phyloP scores from a whole-genome alignment of 306 rosid species.

The Fagus crenata region DNA sequence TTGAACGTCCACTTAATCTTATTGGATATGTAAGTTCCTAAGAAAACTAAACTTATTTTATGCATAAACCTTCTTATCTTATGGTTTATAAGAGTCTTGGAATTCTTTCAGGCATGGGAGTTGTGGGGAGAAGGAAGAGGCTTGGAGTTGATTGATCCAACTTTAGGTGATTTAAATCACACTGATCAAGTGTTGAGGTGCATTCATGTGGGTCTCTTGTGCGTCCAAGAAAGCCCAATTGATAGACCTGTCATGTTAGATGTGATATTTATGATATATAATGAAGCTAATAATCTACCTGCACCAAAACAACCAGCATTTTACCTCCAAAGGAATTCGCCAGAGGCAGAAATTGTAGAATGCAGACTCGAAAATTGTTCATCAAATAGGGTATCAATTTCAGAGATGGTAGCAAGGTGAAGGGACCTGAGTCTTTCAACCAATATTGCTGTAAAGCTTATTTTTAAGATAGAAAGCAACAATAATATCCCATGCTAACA shows the following conservation, averaged over 20 bases:
- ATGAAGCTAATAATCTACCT: slow-evolving; percentile 7
- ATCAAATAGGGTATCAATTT: slow-evolving; percentile 15
- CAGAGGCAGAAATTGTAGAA: not conserved
- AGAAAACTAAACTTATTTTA: no score
- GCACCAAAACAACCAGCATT: slow-evolving; percentile 24
- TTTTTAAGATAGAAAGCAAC: no score
- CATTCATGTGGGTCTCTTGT: slow-evolving; percentile 40
- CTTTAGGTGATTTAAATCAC: slow-evolving; percentile 8
- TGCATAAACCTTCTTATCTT: no score
- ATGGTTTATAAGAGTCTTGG: not conserved
- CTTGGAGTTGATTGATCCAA: slow-evolving; percentile 26
- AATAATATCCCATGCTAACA: no score
- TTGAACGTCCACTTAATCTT: slow-evolving; percentile 15
- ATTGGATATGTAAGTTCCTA: slow-evolving; percentile 35
- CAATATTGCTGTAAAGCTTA: no score
- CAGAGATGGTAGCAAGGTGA: slow-evolving; percentile 18
- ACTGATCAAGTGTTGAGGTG: slow-evolving; percentile 20
- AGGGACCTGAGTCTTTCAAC: not conserved
- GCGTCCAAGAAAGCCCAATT: slow-evolving; percentile 33
- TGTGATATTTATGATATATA: slow-evolving; percentile 30
- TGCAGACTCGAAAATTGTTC: not conserved
- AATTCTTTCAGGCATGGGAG: slow-evolving; percentile 33
- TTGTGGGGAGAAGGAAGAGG: slow-evolving; percentile 28
- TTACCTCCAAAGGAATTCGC: not conserved
- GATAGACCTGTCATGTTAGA: slow-evolving; percentile 40